Evolutionary conservation across 2,329 filamentous ascomycete genomes (phyloP).

Genomic region (Claviceps pazoutovae): DNA sequence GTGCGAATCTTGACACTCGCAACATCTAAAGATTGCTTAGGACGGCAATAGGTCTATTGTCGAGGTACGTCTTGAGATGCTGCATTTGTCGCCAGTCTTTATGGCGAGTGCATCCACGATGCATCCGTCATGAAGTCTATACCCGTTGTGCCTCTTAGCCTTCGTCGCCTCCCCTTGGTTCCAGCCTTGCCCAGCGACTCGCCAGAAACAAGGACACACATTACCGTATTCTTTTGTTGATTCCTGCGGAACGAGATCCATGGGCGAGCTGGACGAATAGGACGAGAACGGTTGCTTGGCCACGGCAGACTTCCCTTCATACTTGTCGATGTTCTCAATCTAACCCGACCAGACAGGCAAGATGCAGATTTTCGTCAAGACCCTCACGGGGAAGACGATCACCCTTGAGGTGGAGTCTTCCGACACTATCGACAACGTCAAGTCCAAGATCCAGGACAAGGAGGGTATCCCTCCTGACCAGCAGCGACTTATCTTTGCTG

Average conservation of each 20-base stretch:
- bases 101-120: constrained; percentile 16
- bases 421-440: constrained; percentile 99
- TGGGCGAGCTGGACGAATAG: background rate
- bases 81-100: constrained; percentile 18
- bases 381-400: constrained; percentile 99
- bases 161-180: constrained; percentile 7
- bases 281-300: background rate
- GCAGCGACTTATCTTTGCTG: constrained; percentile 98
- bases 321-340: constrained; percentile 13
- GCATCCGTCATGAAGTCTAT: constrained; percentile 19
- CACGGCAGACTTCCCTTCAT: background rate
- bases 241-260: background rate
- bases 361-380: constrained; percentile 70
- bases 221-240: background rate
- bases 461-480: constrained; percentile 97
- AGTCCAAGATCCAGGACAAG: constrained; percentile 98
- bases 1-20: constrained; percentile 18
- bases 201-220: background rate
- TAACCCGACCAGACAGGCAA: constrained; percentile 41
- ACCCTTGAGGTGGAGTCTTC: constrained; percentile 99
- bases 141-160: constrained; percentile 1
- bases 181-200: constrained; percentile 3
- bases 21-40: constrained; percentile 48
- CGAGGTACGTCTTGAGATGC: constrained; percentile 48
- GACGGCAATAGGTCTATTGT: constrained; percentile 47